phyloP scores from a whole-genome alignment of 2,329 filamentous ascomycete species.

The Penicillium sp. region DNA sequence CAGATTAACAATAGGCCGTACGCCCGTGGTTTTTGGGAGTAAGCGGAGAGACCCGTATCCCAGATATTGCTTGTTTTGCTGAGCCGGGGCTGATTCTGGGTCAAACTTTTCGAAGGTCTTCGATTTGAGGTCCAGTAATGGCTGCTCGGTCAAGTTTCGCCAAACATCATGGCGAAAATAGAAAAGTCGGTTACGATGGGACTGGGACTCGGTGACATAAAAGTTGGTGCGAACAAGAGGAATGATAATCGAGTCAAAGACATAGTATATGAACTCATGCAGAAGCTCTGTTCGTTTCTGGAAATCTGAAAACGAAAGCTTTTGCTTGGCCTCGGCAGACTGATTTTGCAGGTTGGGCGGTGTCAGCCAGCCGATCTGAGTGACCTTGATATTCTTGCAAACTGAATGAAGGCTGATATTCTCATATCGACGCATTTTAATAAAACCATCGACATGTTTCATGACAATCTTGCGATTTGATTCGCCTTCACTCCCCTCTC shows the following conservation, averaged over 20 bases:
- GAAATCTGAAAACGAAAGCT: constrained; percentile 71
- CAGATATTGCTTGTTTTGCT: constrained; percentile 66
- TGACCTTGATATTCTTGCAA: constrained; percentile 65
- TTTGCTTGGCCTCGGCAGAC: constrained; percentile 39
- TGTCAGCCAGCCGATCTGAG: constrained; percentile 73
- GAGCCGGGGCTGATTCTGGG: constrained; percentile 56
- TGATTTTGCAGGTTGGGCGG: constrained; percentile 48
- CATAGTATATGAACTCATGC: constrained; percentile 83
- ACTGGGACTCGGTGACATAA: constrained; percentile 89
- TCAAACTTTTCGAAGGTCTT: constrained; percentile 81
- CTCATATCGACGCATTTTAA: constrained; percentile 80
- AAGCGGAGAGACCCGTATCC: constrained; percentile 80
- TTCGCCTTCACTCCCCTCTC: constrained; percentile 55
- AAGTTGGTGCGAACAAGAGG: constrained; percentile 87
- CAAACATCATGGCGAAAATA: constrained; percentile 96
- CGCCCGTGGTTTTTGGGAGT: constrained; percentile 75
- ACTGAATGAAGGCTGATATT: constrained; percentile 78
- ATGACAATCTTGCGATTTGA: constrained; percentile 68
- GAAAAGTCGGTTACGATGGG: constrained; percentile 79
- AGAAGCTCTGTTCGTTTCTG: constrained; percentile 79
- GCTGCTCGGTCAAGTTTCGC: constrained; percentile 74
- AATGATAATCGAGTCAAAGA: constrained; percentile 90
- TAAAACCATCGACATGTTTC: constrained; percentile 74
- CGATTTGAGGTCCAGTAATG: constrained; percentile 67
- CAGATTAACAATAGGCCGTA: constrained; percentile 88